These are phyloP conservation scores for Candida verbasci DNA, from an alignment of 805 yeast genomes.

Conservation along the genomic window DNA sequence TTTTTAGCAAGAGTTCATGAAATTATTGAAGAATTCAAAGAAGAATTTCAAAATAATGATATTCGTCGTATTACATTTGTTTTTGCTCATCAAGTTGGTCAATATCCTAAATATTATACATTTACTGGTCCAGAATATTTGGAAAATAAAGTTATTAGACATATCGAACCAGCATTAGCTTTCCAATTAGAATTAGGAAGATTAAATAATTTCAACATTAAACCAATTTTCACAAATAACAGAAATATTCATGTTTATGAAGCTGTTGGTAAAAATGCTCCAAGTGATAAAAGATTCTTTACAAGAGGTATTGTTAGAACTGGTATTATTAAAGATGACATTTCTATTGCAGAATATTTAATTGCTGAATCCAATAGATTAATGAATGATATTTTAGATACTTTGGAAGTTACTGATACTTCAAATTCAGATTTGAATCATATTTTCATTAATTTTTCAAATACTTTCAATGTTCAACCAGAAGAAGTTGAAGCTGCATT, in stretches of 20 bases:
- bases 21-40: slow-evolving; percentile 61
- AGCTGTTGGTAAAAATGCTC: slow-evolving; percentile 90
- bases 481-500: slow-evolving; percentile 96
- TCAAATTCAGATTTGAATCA: slow-evolving; percentile 95
- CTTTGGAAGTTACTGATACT: slow-evolving; percentile 89
- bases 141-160: slow-evolving; percentile 94
- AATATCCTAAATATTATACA: slow-evolving; percentile 93
- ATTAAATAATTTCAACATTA: slow-evolving; percentile 90
- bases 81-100: slow-evolving; percentile 75
- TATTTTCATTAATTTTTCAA: slow-evolving; percentile 94
- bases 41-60: slow-evolving; percentile 64
- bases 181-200: slow-evolving; percentile 95
- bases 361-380: slow-evolving; percentile 95
- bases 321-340: slow-evolving; percentile 89
- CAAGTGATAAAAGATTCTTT: slow-evolving; percentile 91
- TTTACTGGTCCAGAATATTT: slow-evolving; percentile 81
- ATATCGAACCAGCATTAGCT: slow-evolving; percentile 96
- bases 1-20: slow-evolving; percentile 60
- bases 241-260: slow-evolving; percentile 97
- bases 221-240: slow-evolving; percentile 93
- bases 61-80: slow-evolving; percentile 93
- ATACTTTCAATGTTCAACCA: slow-evolving; percentile 90
- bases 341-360: slow-evolving; percentile 87
- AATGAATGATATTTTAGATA: slow-evolving; percentile 93
- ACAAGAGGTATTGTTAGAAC: slow-evolving; percentile 97